Base-by-base conservation (phyloP, 2,329 filamentous ascomycete genomes). In the Colletotrichum godetiae region DNA sequence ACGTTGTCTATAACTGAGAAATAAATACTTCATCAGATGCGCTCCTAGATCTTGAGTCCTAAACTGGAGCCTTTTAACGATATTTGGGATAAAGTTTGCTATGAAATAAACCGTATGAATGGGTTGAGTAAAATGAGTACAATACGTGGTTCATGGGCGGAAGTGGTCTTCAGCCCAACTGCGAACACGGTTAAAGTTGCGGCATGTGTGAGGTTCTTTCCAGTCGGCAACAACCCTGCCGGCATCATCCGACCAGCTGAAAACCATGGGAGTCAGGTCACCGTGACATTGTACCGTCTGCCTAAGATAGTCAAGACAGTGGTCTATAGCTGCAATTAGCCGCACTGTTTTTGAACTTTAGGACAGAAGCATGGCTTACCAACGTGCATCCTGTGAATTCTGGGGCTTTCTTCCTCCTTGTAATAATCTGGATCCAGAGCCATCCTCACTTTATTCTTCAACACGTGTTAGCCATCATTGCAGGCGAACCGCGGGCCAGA, bases 301-400 rank as follows among this genome's bases (percentile, higher is more conserved):
- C 27, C 57, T 56, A 12, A 68, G 55, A 35, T 61, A 61, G 37
- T 68, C 57, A 15, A 68, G 27, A 42, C 57, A 68, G 35, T 67
- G 64, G 33, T 59, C 57, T 59, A 24, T 22, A 7, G 22, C 35
- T 24, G 13, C n/a, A 3, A 8, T 37, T 42, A 22, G n/a, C 33
- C 22, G 33, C 31, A 31, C 2, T 15, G 0, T 3, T 12, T 6
- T n/a, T 5, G n/a, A n/a, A 24, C 10, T 6, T 33, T 5, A 31
- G 55, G 10, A 27, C 7, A 12, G 3, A 13, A 11, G 1, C 13
- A 15, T 37, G 13, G 35, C 35, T 42, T 59, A 59, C 57, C 57
- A 12, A 59, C 31, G 22, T 59, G 33, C 11, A 35, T 29, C 37
- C 49, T 53, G n/a, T 69, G 42, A 8, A 49, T 33, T 42, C 61